phyloP scores from a whole-genome alignment of 495 filamentous ascomycete genomes.

The Bacidia gigantensis region DNA sequence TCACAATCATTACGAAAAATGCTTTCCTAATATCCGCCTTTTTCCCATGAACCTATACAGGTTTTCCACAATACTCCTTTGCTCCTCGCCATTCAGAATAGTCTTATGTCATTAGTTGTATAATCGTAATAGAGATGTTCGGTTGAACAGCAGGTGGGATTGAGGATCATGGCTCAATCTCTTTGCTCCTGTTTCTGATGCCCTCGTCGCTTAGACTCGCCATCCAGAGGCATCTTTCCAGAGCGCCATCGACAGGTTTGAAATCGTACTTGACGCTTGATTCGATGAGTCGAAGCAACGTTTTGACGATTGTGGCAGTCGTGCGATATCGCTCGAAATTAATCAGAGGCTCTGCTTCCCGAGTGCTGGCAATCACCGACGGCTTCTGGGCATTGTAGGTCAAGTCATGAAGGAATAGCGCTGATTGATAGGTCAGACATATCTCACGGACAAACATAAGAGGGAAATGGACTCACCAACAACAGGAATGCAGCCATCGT shows the following conservation, averaged over 20 bases:
- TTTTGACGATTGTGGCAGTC: constrained; percentile 86
- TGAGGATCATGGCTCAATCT: constrained; percentile 47
- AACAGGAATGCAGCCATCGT: constrained; percentile 90
- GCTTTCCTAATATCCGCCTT: background rate
- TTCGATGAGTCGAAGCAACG: constrained; percentile 74
- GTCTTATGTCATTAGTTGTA: background rate
- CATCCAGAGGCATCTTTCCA: constrained; percentile 93
- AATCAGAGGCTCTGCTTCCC: constrained; percentile 54
- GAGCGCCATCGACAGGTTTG: constrained; percentile 69
- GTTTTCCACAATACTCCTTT: background rate
- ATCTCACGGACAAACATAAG: background rate
- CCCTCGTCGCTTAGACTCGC: constrained; percentile 74
- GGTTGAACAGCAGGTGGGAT: constrained; percentile 33
- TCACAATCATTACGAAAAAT: background rate
- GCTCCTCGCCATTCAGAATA: background rate
- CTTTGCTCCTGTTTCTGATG: constrained; percentile 48
- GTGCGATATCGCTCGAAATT: constrained; percentile 94
- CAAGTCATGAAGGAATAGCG: constrained; percentile 88
- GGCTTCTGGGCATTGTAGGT: constrained; percentile 91
- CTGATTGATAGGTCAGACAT: constrained; percentile 21
- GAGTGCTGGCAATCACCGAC: constrained; percentile 45
- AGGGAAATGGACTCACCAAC: constrained; percentile 46
- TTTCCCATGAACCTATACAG: no score
- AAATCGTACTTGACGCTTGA: constrained; percentile 83
- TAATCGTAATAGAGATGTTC: background rate